Evolutionary conservation across 371 early-diverging fungal genomes (phyloP).

Genomic region (Lichtheimia corymbifera): DNA sequence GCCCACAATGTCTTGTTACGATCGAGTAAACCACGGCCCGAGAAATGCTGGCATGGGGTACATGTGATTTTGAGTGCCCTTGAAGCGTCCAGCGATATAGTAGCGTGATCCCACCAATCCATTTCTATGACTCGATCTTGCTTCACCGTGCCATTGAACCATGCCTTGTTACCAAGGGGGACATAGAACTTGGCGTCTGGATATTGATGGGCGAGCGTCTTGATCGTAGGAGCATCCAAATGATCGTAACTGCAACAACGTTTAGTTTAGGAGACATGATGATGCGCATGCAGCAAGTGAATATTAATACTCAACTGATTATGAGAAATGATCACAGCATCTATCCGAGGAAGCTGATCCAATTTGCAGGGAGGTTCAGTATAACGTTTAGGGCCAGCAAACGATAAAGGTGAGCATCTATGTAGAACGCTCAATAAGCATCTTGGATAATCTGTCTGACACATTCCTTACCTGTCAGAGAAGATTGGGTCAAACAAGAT

Average conservation of each 20-base stretch:
- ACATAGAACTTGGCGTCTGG: constrained; percentile 63
- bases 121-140: constrained; percentile 53
- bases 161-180: constrained; percentile 72
- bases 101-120: constrained; percentile 81
- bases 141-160: constrained; percentile 58
- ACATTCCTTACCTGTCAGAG: constrained; percentile 40
- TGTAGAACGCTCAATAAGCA: background rate
- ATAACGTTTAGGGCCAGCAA: constrained; percentile 65
- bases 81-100: constrained; percentile 24
- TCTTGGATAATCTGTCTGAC: background rate
- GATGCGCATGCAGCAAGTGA: too few species aligned
- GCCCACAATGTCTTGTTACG: constrained; percentile 76
- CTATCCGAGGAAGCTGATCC: constrained; percentile 65
- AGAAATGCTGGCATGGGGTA: constrained; percentile 81
- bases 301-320: constrained; percentile 55
- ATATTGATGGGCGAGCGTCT: constrained; percentile 41
- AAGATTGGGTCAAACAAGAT: constrained; percentile 77
- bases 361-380: constrained; percentile 69
- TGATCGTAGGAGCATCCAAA: constrained; percentile 63
- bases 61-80: constrained; percentile 50
- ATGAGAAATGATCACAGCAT: constrained; percentile 73
- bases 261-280: background rate
- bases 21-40: constrained; percentile 65
- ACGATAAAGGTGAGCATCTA: constrained; percentile 67
- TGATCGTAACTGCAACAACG: constrained; percentile 64